Conservation (phyloP, 225 moss, liverwort and hornwort genomes). For the Pseudisothecium myosuroides region DNA sequence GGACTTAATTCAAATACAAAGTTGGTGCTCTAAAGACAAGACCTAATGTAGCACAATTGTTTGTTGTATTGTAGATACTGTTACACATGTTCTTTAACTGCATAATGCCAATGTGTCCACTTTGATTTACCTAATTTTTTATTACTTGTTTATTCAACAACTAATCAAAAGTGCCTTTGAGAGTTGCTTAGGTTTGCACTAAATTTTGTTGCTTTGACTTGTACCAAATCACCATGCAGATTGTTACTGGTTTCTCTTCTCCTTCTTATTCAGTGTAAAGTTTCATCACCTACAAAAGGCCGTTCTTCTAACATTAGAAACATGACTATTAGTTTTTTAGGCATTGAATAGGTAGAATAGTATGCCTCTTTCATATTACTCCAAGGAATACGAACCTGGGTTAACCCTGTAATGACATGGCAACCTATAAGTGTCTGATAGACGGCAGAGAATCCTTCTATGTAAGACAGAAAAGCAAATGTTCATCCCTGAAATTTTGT, state of each 20-base stretch:
- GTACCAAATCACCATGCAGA: background rate
- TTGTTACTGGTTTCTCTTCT: rapidly evolving
- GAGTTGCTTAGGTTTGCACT: rapidly evolving
- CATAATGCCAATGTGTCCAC: background rate
- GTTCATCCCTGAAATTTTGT: background rate
- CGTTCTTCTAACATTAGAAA: background rate
- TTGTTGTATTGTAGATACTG: too few species aligned
- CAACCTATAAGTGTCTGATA: rapidly evolving
- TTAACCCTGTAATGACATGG: rapidly evolving
- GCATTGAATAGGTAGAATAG: too few species aligned
- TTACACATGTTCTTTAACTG: too few species aligned
- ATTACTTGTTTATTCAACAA: rapidly evolving
- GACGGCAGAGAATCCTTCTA: background rate
- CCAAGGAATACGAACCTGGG: rapidly evolving
- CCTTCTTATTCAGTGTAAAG: background rate
- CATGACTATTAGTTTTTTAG: background rate
- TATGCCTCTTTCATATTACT: background rate
- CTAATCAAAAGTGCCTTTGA: too few species aligned
- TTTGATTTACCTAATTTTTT: background rate
- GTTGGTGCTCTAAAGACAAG: rapidly evolving
- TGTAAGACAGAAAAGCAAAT: background rate
- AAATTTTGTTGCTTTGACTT: background rate
- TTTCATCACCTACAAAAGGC: background rate
- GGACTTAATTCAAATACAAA: background rate
- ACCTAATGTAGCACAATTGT: background rate